Evolutionary conservation across 192 early-diverging fungal species (phyloP).

Genomic region (Backusella liffmaniae): DNA sequence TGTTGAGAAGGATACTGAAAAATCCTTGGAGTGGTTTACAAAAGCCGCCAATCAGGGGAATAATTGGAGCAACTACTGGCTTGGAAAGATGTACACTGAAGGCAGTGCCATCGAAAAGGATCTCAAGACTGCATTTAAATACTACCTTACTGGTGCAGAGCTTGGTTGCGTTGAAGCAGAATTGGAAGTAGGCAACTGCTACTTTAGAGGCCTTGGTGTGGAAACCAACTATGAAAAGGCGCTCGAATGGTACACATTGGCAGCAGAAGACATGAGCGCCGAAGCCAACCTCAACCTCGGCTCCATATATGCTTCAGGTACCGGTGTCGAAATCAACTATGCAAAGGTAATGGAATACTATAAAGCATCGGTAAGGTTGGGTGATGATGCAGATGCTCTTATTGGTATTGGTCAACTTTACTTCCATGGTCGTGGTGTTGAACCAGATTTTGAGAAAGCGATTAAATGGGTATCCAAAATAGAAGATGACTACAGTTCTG

Average conservation of each 20-base stretch:
- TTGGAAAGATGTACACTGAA: not conserved
- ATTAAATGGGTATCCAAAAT: not conserved
- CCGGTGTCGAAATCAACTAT: not conserved
- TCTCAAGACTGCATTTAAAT: not conserved
- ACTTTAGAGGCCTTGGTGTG: not conserved
- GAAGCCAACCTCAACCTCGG: not conserved
- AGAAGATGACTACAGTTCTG: not conserved
- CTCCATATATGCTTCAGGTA: not conserved
- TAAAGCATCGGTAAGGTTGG: not conserved
- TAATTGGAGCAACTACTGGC: not conserved
- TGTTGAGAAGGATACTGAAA: not conserved
- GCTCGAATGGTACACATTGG: not conserved
- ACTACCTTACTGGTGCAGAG: not conserved
- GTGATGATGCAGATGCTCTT: not conserved
- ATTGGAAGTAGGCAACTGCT: not conserved
- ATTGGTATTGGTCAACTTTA: not conserved
- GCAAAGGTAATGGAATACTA: not conserved
- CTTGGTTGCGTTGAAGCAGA: not conserved
- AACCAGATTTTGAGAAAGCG: not conserved
- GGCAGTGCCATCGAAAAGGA: not conserved
- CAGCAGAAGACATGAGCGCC: not conserved
- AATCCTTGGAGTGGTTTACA: not conserved
- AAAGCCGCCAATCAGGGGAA: not conserved
- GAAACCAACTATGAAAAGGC: not conserved
- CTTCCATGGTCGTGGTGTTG: not conserved